These are phyloP conservation scores for Corymbia calophylla DNA, from an alignment of 441 rosid species.

Conservation along the genomic window DNA sequence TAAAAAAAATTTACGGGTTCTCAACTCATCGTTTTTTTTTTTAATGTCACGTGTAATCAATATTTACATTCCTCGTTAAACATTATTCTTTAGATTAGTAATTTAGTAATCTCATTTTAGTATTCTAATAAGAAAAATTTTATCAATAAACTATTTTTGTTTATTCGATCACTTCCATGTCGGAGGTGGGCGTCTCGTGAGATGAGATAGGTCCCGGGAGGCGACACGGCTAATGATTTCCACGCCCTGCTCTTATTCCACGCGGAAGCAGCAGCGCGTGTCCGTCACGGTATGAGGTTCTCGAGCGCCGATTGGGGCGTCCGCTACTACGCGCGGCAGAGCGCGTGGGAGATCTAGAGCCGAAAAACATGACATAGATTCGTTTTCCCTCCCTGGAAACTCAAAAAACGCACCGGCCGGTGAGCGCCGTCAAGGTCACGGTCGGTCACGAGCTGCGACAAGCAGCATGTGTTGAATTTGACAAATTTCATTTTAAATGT, in stretches of 20 bases:
- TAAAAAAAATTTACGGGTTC: background rate
- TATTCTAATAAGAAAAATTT: background rate
- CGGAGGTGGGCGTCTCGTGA: background rate
- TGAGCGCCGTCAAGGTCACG: constrained; percentile 5
- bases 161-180: background rate
- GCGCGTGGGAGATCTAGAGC: background rate
- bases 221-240: background rate
- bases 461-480: background rate
- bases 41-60: background rate
- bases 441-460: background rate
- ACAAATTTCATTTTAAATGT: background rate
- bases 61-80: background rate
- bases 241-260: background rate
- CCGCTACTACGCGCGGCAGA: background rate
- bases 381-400: background rate
- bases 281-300: background rate
- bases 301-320: background rate
- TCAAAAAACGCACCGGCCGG: background rate
- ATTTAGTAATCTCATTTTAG: background rate
- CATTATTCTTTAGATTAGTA: background rate
- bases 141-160: background rate
- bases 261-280: background rate
- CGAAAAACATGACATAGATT: constrained; percentile 4
- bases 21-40: background rate
- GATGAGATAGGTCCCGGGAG: background rate